Conservation (phyloP, 257 asterid species). For the Lycium barbarum region DNA sequence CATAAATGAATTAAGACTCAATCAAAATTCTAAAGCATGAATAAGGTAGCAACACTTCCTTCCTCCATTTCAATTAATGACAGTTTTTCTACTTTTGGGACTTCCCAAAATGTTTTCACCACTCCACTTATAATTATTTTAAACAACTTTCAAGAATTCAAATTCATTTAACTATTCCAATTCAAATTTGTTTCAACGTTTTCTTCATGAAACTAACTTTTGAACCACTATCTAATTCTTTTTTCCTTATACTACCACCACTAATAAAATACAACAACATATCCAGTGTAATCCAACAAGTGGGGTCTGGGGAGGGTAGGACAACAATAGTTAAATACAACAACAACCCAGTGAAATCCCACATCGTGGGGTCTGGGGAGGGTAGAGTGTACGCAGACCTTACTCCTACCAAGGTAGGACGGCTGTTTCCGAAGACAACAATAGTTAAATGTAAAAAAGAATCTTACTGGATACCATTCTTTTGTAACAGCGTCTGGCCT, state of each 20-base stretch:
- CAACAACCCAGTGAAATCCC: no score
- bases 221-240: not conserved
- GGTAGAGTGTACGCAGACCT: no score
- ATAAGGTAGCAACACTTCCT: not conserved
- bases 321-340: conserved; percentile 28
- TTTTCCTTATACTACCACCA: conserved; percentile 5
- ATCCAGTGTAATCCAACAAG: no score
- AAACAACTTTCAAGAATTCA: conserved; percentile 1
- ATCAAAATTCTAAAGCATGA: not conserved
- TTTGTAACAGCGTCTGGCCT: conserved; percentile 85
- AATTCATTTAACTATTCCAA: not conserved
- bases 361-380: no score
- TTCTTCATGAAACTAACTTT: conserved; percentile 4
- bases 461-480: conserved; percentile 89
- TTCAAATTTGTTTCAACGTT: not conserved
- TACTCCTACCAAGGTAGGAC: no score
- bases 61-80: conserved; percentile 7
- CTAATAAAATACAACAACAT: not conserved
- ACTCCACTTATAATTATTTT: not conserved
- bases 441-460: conserved; percentile 35
- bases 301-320: no score
- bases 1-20: conserved; percentile 17
- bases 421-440: no score
- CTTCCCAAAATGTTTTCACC: conserved; percentile 26
- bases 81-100: not conserved